Evolutionary conservation across 163 green algal species (phyloP).

Genomic region (Scenedesmus sp.): DNA sequence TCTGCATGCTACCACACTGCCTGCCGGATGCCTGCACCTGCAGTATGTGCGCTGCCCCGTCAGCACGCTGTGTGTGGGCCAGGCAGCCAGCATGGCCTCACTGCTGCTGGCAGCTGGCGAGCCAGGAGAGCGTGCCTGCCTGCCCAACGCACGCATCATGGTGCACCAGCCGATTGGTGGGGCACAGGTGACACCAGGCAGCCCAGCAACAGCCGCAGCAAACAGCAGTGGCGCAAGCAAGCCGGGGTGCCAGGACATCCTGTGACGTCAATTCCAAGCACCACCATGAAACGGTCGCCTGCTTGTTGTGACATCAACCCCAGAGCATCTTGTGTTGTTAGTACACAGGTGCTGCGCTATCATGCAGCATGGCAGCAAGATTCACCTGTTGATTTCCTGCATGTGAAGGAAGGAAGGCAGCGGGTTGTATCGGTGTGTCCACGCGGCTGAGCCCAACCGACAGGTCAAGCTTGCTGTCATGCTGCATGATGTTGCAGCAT

Average conservation of each 20-base stretch:
- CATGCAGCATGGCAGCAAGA: not conserved
- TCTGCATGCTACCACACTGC: no score
- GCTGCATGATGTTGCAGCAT: not conserved
- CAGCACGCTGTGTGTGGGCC: constrained; percentile 85
- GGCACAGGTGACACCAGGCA: constrained; percentile 62
- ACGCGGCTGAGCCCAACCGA: no score
- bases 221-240: not conserved
- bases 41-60: constrained; percentile 88
- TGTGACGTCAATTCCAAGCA: no score
- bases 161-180: constrained; percentile 91
- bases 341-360: no score
- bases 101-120: constrained; percentile 90
- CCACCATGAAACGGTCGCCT: not conserved
- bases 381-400: not conserved
- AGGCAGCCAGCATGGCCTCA: constrained; percentile 95
- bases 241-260: no score
- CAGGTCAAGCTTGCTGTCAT: not conserved
- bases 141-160: constrained; percentile 96
- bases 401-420: not conserved
- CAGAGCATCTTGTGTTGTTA: no score
- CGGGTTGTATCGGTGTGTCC: no score
- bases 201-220: not conserved
- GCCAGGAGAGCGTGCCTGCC: constrained; percentile 78
- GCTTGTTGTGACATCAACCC: no score
- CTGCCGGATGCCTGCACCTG: not conserved